Conservation (phyloP, 441 rosid genomes). For the Eutrema salsugineum region DNA sequence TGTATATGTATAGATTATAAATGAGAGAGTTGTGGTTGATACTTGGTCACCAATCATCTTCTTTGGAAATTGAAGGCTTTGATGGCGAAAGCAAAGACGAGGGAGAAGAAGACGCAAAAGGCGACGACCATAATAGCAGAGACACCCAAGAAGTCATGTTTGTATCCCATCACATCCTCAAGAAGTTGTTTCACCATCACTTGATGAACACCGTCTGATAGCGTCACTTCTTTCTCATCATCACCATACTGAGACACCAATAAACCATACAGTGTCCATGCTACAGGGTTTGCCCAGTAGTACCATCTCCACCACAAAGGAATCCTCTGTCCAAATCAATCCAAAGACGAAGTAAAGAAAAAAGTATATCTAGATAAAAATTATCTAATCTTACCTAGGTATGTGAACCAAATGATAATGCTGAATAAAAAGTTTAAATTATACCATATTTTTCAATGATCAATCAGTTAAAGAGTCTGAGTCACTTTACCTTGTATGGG, state of each 20-base stretch:
- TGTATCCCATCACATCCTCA: constrained; percentile 54
- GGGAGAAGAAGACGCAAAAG: constrained; percentile 64
- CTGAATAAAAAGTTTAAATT: background rate
- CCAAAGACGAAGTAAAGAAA: background rate
- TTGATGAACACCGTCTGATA: constrained; percentile 51
- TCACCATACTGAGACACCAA: constrained; percentile 80
- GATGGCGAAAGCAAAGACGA: constrained; percentile 80
- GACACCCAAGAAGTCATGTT: constrained; percentile 75
- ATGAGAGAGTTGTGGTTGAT: constrained; percentile 6
- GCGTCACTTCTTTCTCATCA: constrained; percentile 44
- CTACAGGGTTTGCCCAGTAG: constrained; percentile 97
- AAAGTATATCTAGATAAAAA: background rate
- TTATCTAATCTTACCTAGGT: no score
- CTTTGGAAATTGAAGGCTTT: constrained; percentile 91
- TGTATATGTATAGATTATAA: constrained; percentile 8
- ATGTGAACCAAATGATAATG: background rate
- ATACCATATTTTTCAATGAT: background rate
- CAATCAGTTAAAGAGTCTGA: background rate
- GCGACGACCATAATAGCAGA: constrained; percentile 73
- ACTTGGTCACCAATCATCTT: constrained; percentile 54
- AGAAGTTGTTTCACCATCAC: constrained; percentile 55
- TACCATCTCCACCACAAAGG: constrained; percentile 99
- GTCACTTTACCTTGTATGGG: constrained; percentile 74
- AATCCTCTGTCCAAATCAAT: constrained; percentile 61
- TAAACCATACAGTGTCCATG: constrained; percentile 93